A percentile compares a stretch with the other conserved stretches of the same genome.
Evolutionary conservation across 495 filamentous ascomycete genomes (phyloP).

Genomic region (Annulohypoxylon bovei): DNA sequence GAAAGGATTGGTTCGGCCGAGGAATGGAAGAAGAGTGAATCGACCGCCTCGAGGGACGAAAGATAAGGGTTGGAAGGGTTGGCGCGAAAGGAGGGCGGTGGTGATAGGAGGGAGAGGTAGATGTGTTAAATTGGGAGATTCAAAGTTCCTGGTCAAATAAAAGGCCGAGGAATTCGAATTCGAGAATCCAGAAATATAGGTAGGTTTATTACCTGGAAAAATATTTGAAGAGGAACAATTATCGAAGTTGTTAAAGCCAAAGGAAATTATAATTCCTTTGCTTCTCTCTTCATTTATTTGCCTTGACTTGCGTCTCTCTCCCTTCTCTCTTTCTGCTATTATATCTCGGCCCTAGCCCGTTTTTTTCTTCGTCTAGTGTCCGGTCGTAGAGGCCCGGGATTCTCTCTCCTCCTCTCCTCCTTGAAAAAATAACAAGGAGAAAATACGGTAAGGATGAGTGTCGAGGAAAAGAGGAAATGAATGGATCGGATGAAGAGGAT

Average conservation of each 20-base stretch:
- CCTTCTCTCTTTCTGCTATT: conserved; percentile 40
- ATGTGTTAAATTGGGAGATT: conserved; percentile 42
- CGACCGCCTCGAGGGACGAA: conserved; percentile 53
- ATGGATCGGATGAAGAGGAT: conserved; percentile 65
- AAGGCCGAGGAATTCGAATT: conserved; percentile 46
- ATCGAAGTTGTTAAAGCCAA: conserved; percentile 34
- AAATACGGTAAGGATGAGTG: conserved; percentile 48
- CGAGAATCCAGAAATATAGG: conserved; percentile 28
- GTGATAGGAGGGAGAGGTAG: conserved; percentile 31
- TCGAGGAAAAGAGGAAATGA: conserved; percentile 54
- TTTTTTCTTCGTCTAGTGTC: conserved; percentile 41
- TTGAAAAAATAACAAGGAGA: conserved; percentile 54
- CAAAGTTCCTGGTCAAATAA: conserved; percentile 42
- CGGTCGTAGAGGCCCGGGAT: conserved; percentile 42
- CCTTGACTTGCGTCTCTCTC: conserved; percentile 44
- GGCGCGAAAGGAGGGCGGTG: conserved; percentile 8
- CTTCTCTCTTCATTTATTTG: conserved; percentile 43
- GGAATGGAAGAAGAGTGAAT: conserved; percentile 57
- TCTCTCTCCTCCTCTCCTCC: conserved; percentile 55
- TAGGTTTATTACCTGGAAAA: conserved; percentile 41
- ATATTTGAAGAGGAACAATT: conserved; percentile 44
- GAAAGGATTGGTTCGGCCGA: conserved; percentile 53
- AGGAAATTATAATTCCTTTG: conserved; percentile 30
- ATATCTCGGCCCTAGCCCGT: conserved; percentile 35
- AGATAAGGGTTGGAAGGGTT: not conserved